Base-by-base conservation (phyloP, 306 rosid genomes). In the Psophocarpus tetragonolobus region DNA sequence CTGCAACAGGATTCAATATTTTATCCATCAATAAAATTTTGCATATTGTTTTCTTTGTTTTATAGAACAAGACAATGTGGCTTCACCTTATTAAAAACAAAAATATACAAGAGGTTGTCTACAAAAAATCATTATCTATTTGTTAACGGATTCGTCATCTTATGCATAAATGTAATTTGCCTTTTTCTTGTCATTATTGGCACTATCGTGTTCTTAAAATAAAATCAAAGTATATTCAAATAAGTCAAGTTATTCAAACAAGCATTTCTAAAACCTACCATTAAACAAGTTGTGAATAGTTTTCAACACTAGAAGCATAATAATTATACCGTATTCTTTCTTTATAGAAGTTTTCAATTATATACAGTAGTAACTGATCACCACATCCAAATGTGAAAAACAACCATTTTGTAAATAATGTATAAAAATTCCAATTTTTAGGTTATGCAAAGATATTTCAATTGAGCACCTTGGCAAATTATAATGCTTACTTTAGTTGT, bases 401-500 rank as follows among this genome's bases (percentile, higher is more conserved):
- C 1, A 69, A 45, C 44, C 61, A 47, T 12, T 71, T 57, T 45
- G 6, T 39, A 26, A 11, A 50, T 30, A 36, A 47, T 51, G 50
- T 70, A 18, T 27, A 26, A 48, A 48, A 18, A 29, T 70, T 70
- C 75, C 27, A 17, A 5, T 0, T 44, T 44, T n/a, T 47, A 26
- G 14, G 42, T 45, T 44, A 26, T 27, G 74, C 8, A 3, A 10
- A 48, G 5, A 47, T 8, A 70, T 48, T 56, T 44, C 4, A 6
- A 18, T 2, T 3, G 21, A 24, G 26, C 39, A 47, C 3, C 44
- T 45, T 27, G 42, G 44, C 13, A n/a, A n/a, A n/a, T n/a, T n/a
- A n/a, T n/a, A n/a, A n/a, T n/a, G n/a, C n/a, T n/a, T 27, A 47
- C 74, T 69, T 45, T 68, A n/a, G 53, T 45, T n/a, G 58, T 45